Percentiles rank a stretch among this genome's conserved stretches.
Evolutionary conservation across 306 rosid species (phyloP).

Genomic region (Prunus padus): DNA sequence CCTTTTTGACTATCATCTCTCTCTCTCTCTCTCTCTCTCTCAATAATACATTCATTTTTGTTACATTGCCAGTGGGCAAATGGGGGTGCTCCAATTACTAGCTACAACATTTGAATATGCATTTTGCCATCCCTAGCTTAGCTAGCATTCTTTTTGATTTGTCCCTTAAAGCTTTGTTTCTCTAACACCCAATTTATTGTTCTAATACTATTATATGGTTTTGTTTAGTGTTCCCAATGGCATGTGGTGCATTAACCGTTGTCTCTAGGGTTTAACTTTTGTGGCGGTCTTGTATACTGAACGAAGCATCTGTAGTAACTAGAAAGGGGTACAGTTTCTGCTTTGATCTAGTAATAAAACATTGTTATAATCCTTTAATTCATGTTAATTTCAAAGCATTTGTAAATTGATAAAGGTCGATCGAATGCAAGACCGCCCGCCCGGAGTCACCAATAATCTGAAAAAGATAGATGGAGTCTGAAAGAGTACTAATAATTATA

Average conservation of each 20-base stretch:
- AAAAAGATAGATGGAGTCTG: background rate
- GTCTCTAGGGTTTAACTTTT: slow-evolving; percentile 42
- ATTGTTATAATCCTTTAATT: no score
- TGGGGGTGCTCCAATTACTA: slow-evolving; percentile 12
- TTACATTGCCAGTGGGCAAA: slow-evolving; percentile 28
- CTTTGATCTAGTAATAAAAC: background rate
- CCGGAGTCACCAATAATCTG: no score
- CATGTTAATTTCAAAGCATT: background rate
- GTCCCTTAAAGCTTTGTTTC: background rate
- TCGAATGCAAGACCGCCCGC: background rate
- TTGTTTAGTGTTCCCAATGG: slow-evolving; percentile 31
- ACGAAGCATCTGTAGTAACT: slow-evolving; percentile 17
- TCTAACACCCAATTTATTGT: background rate
- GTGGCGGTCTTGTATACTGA: slow-evolving; percentile 28
- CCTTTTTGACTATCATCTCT: background rate
- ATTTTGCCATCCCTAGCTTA: slow-evolving; percentile 15
- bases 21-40: slow-evolving; percentile 17
- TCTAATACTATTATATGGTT: background rate
- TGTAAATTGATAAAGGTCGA: background rate
- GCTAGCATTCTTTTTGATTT: slow-evolving; percentile 7
- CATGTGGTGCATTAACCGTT: slow-evolving; percentile 23
- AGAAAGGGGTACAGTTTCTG: background rate
- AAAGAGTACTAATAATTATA: no score
- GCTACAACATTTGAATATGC: background rate
- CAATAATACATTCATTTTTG: slow-evolving; percentile 6